Evolutionary conservation across 345 rosid species (phyloP).

Genomic region (Aquilaria malaccensis): DNA sequence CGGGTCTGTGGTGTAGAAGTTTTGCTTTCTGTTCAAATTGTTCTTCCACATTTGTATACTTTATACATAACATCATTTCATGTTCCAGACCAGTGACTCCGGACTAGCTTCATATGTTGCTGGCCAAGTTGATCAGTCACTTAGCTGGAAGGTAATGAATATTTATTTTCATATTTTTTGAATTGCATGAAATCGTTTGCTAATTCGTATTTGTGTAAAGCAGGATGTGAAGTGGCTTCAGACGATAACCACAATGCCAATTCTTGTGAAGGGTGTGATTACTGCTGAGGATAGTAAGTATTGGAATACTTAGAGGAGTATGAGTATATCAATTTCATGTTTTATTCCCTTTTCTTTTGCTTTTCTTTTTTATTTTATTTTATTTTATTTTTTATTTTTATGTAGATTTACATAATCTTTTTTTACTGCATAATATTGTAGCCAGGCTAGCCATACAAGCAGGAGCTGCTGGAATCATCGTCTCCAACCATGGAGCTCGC

Average conservation of each 20-base stretch:
- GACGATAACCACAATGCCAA: slow-evolving; percentile 83
- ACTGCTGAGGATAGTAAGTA: slow-evolving; percentile 84
- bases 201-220: slow-evolving; percentile 5
- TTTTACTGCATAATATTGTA: slow-evolving; percentile 19
- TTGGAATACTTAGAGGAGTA: slow-evolving; percentile 8
- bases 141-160: slow-evolving; percentile 77
- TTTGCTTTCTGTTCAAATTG: not conserved
- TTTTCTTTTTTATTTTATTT: no score
- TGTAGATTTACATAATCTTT: no score
- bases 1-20: slow-evolving; percentile 27
- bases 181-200: not conserved
- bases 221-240: slow-evolving; percentile 94
- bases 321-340: not conserved
- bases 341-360: not conserved
- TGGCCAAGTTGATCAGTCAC: slow-evolving; percentile 70
- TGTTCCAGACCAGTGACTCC: slow-evolving; percentile 62
- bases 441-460: slow-evolving; percentile 61
- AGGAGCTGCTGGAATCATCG: slow-evolving; percentile 91
- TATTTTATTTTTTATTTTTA: no score
- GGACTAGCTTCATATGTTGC: slow-evolving; percentile 93
- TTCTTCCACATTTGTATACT: slow-evolving; percentile 2
- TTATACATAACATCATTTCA: not conserved
- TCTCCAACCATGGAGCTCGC: slow-evolving; percentile 94
- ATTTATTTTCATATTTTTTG: not conserved
- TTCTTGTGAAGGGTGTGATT: slow-evolving; percentile 87